Conservation (phyloP, 2,329 filamentous ascomycete genomes). For the Sclerotinia nivalis region DNA sequence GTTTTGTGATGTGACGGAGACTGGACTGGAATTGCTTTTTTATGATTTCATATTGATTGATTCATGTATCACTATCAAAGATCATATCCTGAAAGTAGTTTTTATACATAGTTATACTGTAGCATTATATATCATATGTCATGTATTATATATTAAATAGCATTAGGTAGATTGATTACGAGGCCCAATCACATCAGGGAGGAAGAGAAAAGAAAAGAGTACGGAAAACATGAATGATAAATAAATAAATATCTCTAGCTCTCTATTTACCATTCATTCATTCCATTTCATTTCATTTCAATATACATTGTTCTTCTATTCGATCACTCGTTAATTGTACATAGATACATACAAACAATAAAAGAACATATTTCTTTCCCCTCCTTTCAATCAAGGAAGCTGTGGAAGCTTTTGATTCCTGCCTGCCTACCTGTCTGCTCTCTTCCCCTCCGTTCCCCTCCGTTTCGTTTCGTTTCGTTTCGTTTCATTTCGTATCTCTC, state of each 20-base stretch:
- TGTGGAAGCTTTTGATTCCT: no score
- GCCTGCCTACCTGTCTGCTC: no score
- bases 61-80: neutral
- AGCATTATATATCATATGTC: neutral
- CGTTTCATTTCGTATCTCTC: neutral
- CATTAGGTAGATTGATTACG: no score
- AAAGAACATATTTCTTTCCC: neutral
- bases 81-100: neutral
- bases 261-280: neutral
- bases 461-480: no score
- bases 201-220: neutral
- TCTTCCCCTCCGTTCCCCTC: no score
- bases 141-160: neutral
- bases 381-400: neutral
- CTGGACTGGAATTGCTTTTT: neutral
- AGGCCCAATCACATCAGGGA: neutral
- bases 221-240: neutral
- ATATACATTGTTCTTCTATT: slow-evolving; percentile 13
- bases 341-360: neutral
- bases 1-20: neutral
- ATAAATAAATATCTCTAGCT: neutral
- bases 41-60: neutral
- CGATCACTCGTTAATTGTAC: slow-evolving; percentile 9
- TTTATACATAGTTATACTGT: neutral
- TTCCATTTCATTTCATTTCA: neutral